A percentile compares a stretch with the other conserved stretches of the same genome.
phyloP scores from a whole-genome alignment of 257 asterid genomes.

The Mitragyna speciosa region DNA sequence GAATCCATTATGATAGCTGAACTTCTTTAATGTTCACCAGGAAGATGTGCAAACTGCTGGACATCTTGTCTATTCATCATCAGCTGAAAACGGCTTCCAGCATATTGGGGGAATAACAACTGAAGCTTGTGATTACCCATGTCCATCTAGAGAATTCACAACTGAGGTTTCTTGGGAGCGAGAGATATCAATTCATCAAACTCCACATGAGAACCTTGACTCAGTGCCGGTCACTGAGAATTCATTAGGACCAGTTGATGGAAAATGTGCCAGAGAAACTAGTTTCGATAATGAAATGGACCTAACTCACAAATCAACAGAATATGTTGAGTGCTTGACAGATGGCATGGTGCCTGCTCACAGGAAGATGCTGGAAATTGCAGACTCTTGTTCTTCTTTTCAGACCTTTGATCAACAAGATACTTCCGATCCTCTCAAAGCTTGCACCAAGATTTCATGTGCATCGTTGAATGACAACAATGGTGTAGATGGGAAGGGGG shows the following conservation, averaged over 20 bases:
- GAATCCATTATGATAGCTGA: neutral
- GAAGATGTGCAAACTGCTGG: conserved; percentile 42
- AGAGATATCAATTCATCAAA: conserved; percentile 26
- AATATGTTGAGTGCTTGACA: conserved; percentile 22
- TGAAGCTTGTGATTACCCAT: conserved; percentile 39
- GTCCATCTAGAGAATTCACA: conserved; percentile 37
- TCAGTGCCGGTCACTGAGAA: conserved; percentile 40
- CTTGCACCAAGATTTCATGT: conserved; percentile 17
- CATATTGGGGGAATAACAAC: conserved; percentile 34
- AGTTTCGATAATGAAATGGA: conserved; percentile 27
- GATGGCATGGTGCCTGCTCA: conserved; percentile 30
- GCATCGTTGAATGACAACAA: conserved; percentile 24
- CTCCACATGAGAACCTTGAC: conserved; percentile 26
- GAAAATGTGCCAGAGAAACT: conserved; percentile 24
- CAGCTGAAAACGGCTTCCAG: conserved; percentile 38
- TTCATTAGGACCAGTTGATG: conserved; percentile 27
- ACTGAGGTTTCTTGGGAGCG: conserved; percentile 29
- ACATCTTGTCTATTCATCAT: conserved; percentile 33
- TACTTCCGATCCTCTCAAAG: conserved; percentile 12
- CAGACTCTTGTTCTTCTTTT: conserved; percentile 21
- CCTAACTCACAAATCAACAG: conserved; percentile 18
- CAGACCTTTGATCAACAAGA: conserved; percentile 22
- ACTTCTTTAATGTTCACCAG: conserved; percentile 30
- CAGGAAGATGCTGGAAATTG: conserved; percentile 27
- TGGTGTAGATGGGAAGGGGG: conserved; percentile 9